Conservation (phyloP, 257 asterid genomes). For the Solanum tarapatanum region DNA sequence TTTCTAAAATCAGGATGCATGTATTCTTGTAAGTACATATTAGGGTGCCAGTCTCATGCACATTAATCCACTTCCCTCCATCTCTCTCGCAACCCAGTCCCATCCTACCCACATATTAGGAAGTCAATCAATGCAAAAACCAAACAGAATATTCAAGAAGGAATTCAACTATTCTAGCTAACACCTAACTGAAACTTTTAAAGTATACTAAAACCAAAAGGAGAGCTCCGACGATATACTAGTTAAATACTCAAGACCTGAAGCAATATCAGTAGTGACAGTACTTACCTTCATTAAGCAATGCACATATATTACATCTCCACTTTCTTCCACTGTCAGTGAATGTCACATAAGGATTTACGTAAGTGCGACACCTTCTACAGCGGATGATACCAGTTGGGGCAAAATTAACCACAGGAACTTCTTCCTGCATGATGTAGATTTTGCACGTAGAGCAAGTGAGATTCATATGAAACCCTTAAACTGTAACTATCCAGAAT, state of each 20-base stretch:
- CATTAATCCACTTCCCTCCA: neutral
- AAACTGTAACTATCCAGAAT: neutral
- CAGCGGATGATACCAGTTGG: constrained; percentile 66
- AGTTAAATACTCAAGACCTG: neutral
- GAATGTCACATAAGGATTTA: constrained; percentile 71
- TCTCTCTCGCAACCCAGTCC: neutral
- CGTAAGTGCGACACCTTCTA: constrained; percentile 75
- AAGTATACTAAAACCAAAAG: neutral
- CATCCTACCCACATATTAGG: neutral
- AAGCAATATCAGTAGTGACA: neutral
- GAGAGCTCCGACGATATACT: neutral
- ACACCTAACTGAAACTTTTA: neutral
- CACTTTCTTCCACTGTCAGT: constrained; percentile 76
- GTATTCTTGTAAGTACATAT: neutral
- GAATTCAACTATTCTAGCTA: neutral
- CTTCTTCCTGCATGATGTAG: constrained; percentile 58
- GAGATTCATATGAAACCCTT: neutral
- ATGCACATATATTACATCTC: constrained; percentile 78
- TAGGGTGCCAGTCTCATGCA: neutral
- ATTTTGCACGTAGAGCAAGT: neutral
- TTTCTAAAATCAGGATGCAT: neutral
- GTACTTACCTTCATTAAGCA: constrained; percentile 57
- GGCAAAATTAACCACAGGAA: constrained; percentile 61
- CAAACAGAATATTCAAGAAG: neutral
- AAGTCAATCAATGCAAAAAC: neutral